Conservation (phyloP, 805 yeast genomes). For the Diddensiella santjacobensis region DNA sequence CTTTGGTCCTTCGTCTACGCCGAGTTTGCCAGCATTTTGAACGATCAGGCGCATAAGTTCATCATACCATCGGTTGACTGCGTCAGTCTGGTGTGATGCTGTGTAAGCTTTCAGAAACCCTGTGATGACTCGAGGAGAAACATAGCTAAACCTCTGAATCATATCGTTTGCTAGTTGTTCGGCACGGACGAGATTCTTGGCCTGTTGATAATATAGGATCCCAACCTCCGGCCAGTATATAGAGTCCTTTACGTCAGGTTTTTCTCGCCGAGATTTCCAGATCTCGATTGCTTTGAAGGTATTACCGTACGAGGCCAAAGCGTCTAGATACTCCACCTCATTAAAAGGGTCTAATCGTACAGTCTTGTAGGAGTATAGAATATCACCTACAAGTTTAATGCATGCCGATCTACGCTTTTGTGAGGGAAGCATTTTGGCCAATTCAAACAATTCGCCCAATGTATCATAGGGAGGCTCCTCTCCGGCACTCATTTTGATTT, state of each 20-base stretch:
- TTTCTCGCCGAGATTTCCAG: constrained; percentile 20
- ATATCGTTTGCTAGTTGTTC: constrained; percentile 21
- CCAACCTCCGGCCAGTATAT: constrained; percentile 26
- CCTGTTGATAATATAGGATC: constrained; percentile 14
- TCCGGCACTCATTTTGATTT: constrained; percentile 5
- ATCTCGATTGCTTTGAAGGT: constrained; percentile 18
- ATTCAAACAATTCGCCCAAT: constrained; percentile 20
- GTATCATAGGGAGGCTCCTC: constrained; percentile 20
- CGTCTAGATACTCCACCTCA: constrained; percentile 24
- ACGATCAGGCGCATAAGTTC: constrained; percentile 9
- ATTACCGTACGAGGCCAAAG: constrained; percentile 17
- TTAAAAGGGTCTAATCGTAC: constrained; percentile 25
- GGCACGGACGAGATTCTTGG: constrained; percentile 15
- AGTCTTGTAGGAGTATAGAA: constrained; percentile 18
- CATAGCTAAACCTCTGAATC: constrained; percentile 12
- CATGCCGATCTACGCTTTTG: constrained; percentile 10
- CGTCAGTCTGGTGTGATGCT: constrained; percentile 7
- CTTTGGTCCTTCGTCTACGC: neutral
- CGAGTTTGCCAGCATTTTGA: neutral
- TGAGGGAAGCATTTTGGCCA: constrained; percentile 20
- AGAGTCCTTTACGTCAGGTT: constrained; percentile 16
- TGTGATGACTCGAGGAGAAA: constrained; percentile 21
- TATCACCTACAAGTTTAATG: constrained; percentile 24
- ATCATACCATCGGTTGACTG: constrained; percentile 15
- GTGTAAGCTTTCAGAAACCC: constrained; percentile 19